Evolutionary conservation across 225 moss, liverwort and hornwort species (phyloP).

Genomic region (Asterella californica): DNA sequence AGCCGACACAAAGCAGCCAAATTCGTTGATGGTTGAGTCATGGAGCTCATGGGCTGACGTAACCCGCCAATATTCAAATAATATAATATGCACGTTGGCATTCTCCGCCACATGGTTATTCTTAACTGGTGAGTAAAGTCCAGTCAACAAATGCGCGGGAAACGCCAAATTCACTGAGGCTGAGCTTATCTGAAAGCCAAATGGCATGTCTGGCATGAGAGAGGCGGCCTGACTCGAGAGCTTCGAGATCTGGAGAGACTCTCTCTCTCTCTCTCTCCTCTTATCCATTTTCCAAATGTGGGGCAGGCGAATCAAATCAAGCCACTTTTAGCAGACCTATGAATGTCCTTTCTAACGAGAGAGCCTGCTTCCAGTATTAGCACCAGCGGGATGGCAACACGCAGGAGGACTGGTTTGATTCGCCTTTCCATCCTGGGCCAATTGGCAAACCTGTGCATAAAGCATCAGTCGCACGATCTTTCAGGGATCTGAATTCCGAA

Average conservation of each 20-base stretch:
- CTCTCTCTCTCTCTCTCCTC: neutral
- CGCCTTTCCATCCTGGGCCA: neutral
- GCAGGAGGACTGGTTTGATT: neutral
- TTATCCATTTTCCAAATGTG: conserved; percentile 4
- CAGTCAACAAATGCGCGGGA: neutral
- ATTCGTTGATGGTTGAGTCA: conserved; percentile 1
- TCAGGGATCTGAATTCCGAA: neutral
- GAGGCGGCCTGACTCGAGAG: neutral
- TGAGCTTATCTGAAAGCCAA: neutral
- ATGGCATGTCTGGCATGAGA: neutral
- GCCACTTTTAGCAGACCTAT: neutral
- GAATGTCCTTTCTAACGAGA: neutral
- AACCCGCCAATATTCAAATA: neutral
- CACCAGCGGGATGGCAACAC: neutral
- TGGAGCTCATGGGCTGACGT: conserved; percentile 12
- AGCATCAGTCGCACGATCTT: neutral
- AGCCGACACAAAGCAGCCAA: conserved; percentile 16
- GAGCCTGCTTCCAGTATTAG: neutral
- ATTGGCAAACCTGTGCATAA: neutral
- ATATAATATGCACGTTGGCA: neutral
- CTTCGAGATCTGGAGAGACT: neutral
- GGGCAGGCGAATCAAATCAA: neutral
- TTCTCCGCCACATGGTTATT: conserved; percentile 6
- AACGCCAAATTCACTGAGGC: neutral
- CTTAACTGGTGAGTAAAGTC: neutral